phyloP scores from a whole-genome alignment of 441 rosid genomes.

The Populus hybrid region DNA sequence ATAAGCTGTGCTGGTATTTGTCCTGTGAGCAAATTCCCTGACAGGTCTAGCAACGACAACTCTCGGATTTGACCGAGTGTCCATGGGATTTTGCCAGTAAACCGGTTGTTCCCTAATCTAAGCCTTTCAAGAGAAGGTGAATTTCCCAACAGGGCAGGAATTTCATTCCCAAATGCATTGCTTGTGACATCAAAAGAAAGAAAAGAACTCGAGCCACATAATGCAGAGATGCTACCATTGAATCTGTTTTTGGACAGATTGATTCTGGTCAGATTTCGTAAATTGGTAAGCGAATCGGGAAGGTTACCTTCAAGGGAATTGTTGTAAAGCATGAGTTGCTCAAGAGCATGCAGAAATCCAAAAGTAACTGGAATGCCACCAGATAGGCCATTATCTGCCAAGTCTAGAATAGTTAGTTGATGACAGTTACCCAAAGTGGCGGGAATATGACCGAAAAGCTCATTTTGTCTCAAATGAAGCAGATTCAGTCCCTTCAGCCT shows the following conservation, averaged over 20 bases:
- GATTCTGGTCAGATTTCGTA: slow-evolving; percentile 69
- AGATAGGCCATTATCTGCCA: slow-evolving; percentile 71
- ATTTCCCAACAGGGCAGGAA: slow-evolving; percentile 65
- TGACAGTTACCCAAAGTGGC: slow-evolving; percentile 63
- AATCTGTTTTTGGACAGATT: slow-evolving; percentile 64
- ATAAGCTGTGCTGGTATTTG: slow-evolving; percentile 58
- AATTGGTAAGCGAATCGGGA: slow-evolving; percentile 50
- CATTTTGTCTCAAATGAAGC: slow-evolving; percentile 79
- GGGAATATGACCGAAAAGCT: slow-evolving; percentile 60
- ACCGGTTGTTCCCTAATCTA: slow-evolving; percentile 64
- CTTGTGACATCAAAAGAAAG: slow-evolving; percentile 84
- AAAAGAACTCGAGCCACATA: slow-evolving; percentile 56
- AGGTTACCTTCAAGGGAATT: slow-evolving; percentile 70
- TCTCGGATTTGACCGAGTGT: slow-evolving; percentile 65
- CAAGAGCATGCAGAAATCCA: slow-evolving; percentile 45
- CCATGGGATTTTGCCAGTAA: slow-evolving; percentile 68
- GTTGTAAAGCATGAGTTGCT: slow-evolving; percentile 86
- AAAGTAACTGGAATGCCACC: slow-evolving; percentile 57
- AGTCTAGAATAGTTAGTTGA: slow-evolving; percentile 62
- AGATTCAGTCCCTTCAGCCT: slow-evolving; percentile 44
- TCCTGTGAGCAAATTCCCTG: slow-evolving; percentile 67
- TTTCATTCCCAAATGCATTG: slow-evolving; percentile 56
- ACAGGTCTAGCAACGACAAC: slow-evolving; percentile 59
- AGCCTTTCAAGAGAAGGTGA: slow-evolving; percentile 72
- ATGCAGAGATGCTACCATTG: slow-evolving; percentile 57